Evolutionary conservation across 2,329 filamentous ascomycete genomes (phyloP).

Genomic region (Fusarium phyllophilum): DNA sequence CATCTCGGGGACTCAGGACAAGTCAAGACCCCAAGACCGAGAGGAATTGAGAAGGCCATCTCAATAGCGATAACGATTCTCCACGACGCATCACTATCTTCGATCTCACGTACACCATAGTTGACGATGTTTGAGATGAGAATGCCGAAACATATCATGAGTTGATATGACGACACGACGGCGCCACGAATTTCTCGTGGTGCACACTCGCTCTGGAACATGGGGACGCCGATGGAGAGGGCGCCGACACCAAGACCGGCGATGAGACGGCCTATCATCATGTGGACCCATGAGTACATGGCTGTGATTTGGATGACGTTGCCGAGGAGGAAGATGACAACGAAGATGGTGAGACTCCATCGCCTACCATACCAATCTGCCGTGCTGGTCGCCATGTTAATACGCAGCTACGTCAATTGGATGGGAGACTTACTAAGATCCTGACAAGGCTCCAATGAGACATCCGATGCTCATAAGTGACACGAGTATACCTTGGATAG

Average conservation of each 20-base stretch:
- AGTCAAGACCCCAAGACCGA: constrained; percentile 62
- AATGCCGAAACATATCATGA: constrained; percentile 78
- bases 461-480: constrained; percentile 67
- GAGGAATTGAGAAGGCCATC: constrained; percentile 62
- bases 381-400: constrained; percentile 51
- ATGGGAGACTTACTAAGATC: constrained; percentile 54
- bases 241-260: constrained; percentile 75
- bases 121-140: constrained; percentile 66
- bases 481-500: constrained; percentile 63
- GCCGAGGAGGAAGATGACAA: constrained; percentile 69
- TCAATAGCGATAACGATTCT: constrained; percentile 70
- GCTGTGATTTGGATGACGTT: constrained; percentile 74
- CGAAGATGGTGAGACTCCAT: constrained; percentile 62
- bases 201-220: constrained; percentile 73
- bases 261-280: constrained; percentile 72
- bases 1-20: constrained; percentile 69
- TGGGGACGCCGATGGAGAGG: constrained; percentile 72
- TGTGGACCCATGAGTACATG: constrained; percentile 68
- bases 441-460: constrained; percentile 63
- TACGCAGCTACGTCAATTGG: constrained; percentile 37
- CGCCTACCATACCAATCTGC: constrained; percentile 68
- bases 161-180: constrained; percentile 74
- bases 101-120: constrained; percentile 58
- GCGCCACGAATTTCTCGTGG: constrained; percentile 72
- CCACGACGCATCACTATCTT: constrained; percentile 62